These are phyloP conservation scores for Tetrastigma voinierianum DNA, from an alignment of 164 flowering plant genomes.

Conservation along the genomic window DNA sequence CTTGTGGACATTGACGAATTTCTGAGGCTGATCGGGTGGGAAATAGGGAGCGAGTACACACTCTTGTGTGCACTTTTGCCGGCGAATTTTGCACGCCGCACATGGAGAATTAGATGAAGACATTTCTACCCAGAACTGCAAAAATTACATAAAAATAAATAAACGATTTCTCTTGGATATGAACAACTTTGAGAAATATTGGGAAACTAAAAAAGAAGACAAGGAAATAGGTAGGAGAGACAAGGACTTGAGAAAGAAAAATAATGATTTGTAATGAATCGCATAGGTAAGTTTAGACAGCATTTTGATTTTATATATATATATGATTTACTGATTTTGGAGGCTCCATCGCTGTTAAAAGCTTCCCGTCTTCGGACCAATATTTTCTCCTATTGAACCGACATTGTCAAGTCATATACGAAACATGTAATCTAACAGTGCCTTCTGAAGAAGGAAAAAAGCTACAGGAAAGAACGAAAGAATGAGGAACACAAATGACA, in stretches of 20 bases:
- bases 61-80: slow-evolving; percentile 52
- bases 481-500: background rate
- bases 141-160: background rate
- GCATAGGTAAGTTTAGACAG: background rate
- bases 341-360: slow-evolving; percentile 1
- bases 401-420: background rate
- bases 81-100: slow-evolving; percentile 47
- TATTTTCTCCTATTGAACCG: background rate
- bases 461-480: background rate
- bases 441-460: background rate
- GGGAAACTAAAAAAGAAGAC: too few species aligned
- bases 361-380: background rate
- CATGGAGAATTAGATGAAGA: slow-evolving; percentile 45
- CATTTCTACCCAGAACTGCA: slow-evolving; percentile 1
- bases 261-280: background rate
- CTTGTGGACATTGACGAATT: slow-evolving; percentile 32
- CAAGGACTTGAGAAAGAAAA: background rate
- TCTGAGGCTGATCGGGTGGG: slow-evolving; percentile 51
- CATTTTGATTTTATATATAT: background rate
- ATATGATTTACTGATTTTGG: background rate
- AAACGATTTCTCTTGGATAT: too few species aligned
- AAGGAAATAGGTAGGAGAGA: background rate
- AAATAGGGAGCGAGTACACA: slow-evolving; percentile 65
- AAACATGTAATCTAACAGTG: background rate
- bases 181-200: too few species aligned